A percentile compares a stretch with the other conserved stretches of the same genome.
These are phyloP conservation scores for Recurvomyces mirabilis DNA, from an alignment of 495 filamentous ascomycete species.

Conservation along the genomic window DNA sequence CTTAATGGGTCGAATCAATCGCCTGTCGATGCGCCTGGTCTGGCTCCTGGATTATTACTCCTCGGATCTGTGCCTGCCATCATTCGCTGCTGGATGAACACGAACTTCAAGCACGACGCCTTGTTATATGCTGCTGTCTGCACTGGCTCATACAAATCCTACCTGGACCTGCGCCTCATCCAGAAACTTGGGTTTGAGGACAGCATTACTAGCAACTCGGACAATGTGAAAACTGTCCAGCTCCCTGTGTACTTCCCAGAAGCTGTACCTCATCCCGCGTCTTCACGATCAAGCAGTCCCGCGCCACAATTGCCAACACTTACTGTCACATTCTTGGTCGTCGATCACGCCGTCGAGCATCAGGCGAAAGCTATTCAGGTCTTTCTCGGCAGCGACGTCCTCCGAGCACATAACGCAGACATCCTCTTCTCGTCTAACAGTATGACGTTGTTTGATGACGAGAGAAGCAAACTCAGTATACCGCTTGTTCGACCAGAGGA, in stretches of 20 bases:
- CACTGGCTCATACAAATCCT: slow-evolving; percentile 79
- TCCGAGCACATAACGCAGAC: slow-evolving; percentile 81
- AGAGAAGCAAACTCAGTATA: slow-evolving; percentile 77
- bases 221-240: slow-evolving; percentile 55
- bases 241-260: slow-evolving; percentile 82
- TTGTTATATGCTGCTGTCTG: slow-evolving; percentile 87
- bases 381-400: slow-evolving; percentile 51
- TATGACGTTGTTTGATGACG: slow-evolving; percentile 75
- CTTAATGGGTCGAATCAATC: slow-evolving; percentile 53
- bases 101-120: slow-evolving; percentile 72
- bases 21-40: slow-evolving; percentile 52
- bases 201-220: slow-evolving; percentile 48
- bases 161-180: slow-evolving; percentile 59
- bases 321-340: slow-evolving; percentile 64
- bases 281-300: slow-evolving; percentile 60
- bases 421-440: slow-evolving; percentile 84
- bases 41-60: slow-evolving; percentile 70
- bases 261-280: slow-evolving; percentile 66
- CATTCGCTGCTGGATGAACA: slow-evolving; percentile 88
- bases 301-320: slow-evolving; percentile 69
- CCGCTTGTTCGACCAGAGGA: slow-evolving; percentile 91
- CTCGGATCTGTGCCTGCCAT: slow-evolving; percentile 83
- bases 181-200: slow-evolving; percentile 57
- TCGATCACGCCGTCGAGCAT: slow-evolving; percentile 39
- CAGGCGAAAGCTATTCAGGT: slow-evolving; percentile 28